These are phyloP conservation scores for Amanita pseudoporphyria DNA, from an alignment of 768 basidiomycete species.

Conservation along the genomic window DNA sequence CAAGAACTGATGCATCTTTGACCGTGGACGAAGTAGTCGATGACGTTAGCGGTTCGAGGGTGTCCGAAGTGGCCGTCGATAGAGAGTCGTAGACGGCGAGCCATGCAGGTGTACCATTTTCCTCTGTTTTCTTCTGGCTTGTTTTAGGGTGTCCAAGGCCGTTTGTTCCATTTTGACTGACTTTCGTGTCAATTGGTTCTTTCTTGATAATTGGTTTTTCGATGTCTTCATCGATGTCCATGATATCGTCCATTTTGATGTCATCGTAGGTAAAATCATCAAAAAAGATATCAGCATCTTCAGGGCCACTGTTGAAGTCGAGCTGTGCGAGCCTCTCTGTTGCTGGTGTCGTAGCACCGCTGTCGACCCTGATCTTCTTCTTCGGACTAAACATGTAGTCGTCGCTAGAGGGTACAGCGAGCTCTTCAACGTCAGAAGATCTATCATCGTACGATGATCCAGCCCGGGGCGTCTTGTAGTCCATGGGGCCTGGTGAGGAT, in stretches of 20 bases:
- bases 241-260: slow-evolving; percentile 53
- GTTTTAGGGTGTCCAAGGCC: neutral
- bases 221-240: slow-evolving; percentile 43
- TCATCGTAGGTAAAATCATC: slow-evolving; percentile 37
- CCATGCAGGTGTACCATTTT: slow-evolving; percentile 50
- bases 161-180: slow-evolving; percentile 14
- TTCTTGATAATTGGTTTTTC: slow-evolving; percentile 23
- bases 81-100: slow-evolving; percentile 69
- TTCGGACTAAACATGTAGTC: slow-evolving; percentile 58
- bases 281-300: slow-evolving; percentile 29
- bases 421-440: slow-evolving; percentile 39
- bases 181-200: slow-evolving; percentile 20
- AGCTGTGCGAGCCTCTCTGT: slow-evolving; percentile 48
- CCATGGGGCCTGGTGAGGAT: slow-evolving; percentile 24
- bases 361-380: slow-evolving; percentile 48
- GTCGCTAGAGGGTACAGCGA: slow-evolving; percentile 39
- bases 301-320: slow-evolving; percentile 45
- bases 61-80: slow-evolving; percentile 49
- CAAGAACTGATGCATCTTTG: slow-evolving; percentile 41
- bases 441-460: slow-evolving; percentile 25
- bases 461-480: slow-evolving; percentile 23
- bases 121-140: slow-evolving; percentile 31
- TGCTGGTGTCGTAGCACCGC: slow-evolving; percentile 40
- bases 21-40: slow-evolving; percentile 19
- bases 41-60: slow-evolving; percentile 38